Evolutionary conservation across 2,329 filamentous ascomycete genomes (phyloP).

Genomic region (Exophiala sp.): DNA sequence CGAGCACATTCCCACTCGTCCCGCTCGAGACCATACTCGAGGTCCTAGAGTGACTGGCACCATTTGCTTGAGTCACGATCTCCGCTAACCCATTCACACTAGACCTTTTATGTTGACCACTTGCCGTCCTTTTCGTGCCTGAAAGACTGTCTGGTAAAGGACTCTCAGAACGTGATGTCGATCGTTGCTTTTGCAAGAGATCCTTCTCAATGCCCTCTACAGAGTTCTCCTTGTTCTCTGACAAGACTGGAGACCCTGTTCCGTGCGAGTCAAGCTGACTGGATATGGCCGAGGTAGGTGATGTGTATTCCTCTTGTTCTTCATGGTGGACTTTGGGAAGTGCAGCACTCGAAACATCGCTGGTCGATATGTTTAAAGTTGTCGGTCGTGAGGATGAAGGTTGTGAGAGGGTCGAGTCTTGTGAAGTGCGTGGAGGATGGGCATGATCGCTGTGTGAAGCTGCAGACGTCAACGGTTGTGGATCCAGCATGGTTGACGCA

Average conservation of each 20-base stretch:
- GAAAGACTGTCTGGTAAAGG: conserved; percentile 10
- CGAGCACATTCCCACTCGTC: conserved; percentile 20
- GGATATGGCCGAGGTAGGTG: conserved; percentile 21
- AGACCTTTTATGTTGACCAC: conserved; percentile 22
- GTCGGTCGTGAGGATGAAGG: conserved; percentile 4
- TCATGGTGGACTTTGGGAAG: conserved; percentile 6
- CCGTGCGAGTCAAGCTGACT: conserved; percentile 12
- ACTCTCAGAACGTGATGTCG: conserved; percentile 16
- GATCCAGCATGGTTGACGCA: conserved; percentile 19
- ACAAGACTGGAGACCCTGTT: conserved; percentile 3
- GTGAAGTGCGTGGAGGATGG: neutral
- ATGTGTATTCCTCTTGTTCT: conserved; percentile 15
- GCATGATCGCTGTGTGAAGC: neutral
- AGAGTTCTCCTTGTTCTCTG: conserved; percentile 3
- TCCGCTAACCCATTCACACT: conserved; percentile 21
- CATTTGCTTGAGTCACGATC: conserved; percentile 5
- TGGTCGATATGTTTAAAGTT: conserved; percentile 16
- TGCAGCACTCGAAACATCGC: conserved; percentile 8
- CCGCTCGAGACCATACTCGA: conserved; percentile 18
- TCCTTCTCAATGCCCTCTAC: neutral
- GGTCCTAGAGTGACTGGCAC: conserved; percentile 14
- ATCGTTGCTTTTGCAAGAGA: neutral
- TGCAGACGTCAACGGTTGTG: conserved; percentile 14
- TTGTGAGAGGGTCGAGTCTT: conserved; percentile 5
- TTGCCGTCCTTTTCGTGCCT: conserved; percentile 24